Conservation (phyloP, 768 basidiomycete species). For the Russula griseocarnosa region DNA sequence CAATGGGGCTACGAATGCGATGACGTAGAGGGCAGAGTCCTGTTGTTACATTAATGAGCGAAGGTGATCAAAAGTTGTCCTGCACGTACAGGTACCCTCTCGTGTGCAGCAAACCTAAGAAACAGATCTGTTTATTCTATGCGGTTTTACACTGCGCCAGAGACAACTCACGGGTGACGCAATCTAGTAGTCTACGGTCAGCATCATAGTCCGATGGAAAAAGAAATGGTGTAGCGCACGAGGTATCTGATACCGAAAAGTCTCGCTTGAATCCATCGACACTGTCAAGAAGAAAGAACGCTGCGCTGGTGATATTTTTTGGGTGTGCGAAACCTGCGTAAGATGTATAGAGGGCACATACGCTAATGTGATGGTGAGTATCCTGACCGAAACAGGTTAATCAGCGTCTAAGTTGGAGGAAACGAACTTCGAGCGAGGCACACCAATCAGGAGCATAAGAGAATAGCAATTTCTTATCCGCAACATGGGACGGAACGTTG, state of each 20-base stretch:
- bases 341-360: slow-evolving; percentile 38
- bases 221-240: slow-evolving; percentile 44
- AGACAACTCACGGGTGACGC: slow-evolving; percentile 37
- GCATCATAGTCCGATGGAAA: slow-evolving; percentile 28
- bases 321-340: slow-evolving; percentile 31
- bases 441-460: slow-evolving; percentile 80
- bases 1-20: slow-evolving; percentile 61
- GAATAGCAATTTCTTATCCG: slow-evolving; percentile 40
- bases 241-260: slow-evolving; percentile 75
- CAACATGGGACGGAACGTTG: neutral
- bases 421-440: slow-evolving; percentile 27
- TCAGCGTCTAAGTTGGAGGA: neutral
- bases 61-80: neutral
- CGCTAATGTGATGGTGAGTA: slow-evolving; percentile 63
- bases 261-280: slow-evolving; percentile 69
- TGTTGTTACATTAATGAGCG: slow-evolving; percentile 20
- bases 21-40: slow-evolving; percentile 33
- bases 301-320: slow-evolving; percentile 34
- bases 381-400: slow-evolving; percentile 41
- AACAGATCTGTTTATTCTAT: neutral
- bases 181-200: slow-evolving; percentile 32
- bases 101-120: slow-evolving; percentile 61
- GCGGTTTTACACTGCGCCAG: neutral
- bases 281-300: slow-evolving; percentile 61
- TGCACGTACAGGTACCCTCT: slow-evolving; percentile 66